Conservation (phyloP, 768 basidiomycete genomes). For the Boletus reticulatus region DNA sequence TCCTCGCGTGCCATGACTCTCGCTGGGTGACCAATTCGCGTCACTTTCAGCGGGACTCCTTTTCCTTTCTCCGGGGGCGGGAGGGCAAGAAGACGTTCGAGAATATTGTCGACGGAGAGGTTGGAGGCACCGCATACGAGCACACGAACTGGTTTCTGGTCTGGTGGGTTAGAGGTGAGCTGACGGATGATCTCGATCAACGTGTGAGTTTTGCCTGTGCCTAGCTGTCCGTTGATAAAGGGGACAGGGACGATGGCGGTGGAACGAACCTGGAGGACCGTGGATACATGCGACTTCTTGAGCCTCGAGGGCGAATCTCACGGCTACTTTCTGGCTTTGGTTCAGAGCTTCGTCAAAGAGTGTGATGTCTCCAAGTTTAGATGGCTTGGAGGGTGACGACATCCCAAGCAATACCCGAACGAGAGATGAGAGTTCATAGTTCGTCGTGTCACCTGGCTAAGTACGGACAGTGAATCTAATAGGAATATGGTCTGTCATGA, state of each 20-base stretch:
- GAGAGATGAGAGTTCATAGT: conserved; percentile 48
- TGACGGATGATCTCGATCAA: conserved; percentile 93
- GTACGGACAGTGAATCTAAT: background rate
- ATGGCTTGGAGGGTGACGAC: conserved; percentile 41
- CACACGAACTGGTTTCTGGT: conserved; percentile 53
- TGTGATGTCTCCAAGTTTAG: conserved; percentile 39
- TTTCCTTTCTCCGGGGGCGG: conserved; percentile 48
- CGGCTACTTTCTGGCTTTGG: conserved; percentile 78
- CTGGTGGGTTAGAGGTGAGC: conserved; percentile 47
- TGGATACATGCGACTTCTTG: conserved; percentile 90
- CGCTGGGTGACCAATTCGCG: conserved; percentile 95
- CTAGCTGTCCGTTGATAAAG: conserved; percentile 29
- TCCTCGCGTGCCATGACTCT: conserved; percentile 76
- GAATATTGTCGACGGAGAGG: conserved; percentile 92
- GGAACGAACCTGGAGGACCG: conserved; percentile 81
- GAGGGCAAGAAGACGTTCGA: conserved; percentile 75
- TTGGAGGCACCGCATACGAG: conserved; percentile 95
- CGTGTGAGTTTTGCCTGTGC: conserved; percentile 95
- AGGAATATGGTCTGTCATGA: background rate
- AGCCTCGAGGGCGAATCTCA: conserved; percentile 77
- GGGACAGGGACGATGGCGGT: background rate
- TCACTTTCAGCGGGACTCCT: conserved; percentile 51
- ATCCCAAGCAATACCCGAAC: conserved; percentile 73
- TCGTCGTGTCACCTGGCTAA: conserved; percentile 40
- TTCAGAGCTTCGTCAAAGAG: conserved; percentile 83